These are phyloP conservation scores for Pyrenopolyporus hunteri DNA, from an alignment of 495 filamentous ascomycete species.

Conservation along the genomic window DNA sequence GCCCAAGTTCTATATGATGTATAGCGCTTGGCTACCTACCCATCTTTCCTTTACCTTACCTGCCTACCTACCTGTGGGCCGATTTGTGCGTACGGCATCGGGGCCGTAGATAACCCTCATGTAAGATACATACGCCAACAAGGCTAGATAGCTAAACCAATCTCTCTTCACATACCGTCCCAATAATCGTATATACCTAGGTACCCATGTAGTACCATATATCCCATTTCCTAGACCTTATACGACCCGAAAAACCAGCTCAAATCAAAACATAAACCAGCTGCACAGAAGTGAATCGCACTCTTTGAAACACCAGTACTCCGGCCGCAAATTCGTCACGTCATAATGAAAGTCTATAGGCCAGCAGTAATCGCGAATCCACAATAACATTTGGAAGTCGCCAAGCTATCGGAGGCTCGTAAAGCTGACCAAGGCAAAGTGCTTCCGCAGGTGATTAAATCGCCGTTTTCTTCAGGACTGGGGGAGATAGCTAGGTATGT, in stretches of 20 bases:
- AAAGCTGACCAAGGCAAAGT: neutral
- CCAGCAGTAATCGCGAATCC: no score
- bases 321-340: neutral
- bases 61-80: no score
- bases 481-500: conserved; percentile 27
- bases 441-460: neutral
- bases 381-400: no score
- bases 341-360: neutral
- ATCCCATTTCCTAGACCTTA: neutral
- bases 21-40: no score
- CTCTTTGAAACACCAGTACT: neutral
- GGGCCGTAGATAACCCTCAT: neutral
- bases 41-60: neutral
- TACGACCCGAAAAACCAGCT: neutral
- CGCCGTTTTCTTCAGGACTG: neutral
- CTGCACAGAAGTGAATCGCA: neutral
- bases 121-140: neutral
- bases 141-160: neutral
- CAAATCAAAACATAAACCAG: neutral
- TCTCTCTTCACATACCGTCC: neutral
- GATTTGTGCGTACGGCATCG: no score
- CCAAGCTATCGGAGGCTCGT: neutral
- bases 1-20: no score
- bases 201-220: neutral
- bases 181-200: neutral